These are phyloP conservation scores for Allium cepa DNA, from an alignment of 106 monocot genomes.

Conservation along the genomic window DNA sequence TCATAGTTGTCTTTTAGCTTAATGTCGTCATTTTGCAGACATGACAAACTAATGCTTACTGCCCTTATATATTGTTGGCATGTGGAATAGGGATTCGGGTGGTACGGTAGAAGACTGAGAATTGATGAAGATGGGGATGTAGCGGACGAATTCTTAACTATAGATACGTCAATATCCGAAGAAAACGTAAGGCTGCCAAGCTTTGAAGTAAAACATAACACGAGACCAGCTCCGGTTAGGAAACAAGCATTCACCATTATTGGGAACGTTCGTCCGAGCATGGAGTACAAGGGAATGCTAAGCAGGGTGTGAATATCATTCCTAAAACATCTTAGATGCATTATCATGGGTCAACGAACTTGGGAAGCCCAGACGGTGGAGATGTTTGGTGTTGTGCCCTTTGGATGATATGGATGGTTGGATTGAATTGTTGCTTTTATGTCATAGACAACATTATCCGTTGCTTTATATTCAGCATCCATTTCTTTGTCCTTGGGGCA, in stretches of 20 bases:
- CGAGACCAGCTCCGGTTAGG: constrained; percentile 42
- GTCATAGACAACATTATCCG: too few relatives aligned
- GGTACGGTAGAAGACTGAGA: constrained; percentile 51
- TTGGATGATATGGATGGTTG: too few relatives aligned
- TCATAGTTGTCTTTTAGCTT: too few relatives aligned
- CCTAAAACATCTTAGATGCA: too few relatives aligned
- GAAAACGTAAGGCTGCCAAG: constrained; percentile 9
- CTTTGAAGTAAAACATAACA: constrained; percentile 41
- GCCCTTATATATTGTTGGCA: neutral
- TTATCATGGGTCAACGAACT: too few relatives aligned
- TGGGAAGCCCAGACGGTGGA: too few relatives aligned
- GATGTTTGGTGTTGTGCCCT: too few relatives aligned
- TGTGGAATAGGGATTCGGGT: constrained; percentile 59
- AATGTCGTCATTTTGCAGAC: too few relatives aligned
- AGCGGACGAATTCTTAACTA: constrained; percentile 74
- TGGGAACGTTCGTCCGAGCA: constrained; percentile 42
- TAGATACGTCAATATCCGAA: neutral
- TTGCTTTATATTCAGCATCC: too few relatives aligned
- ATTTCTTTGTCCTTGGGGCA: too few relatives aligned
- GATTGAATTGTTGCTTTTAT: too few relatives aligned
- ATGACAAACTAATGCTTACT: neutral
- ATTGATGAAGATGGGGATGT: constrained; percentile 90
- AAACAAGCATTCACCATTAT: constrained; percentile 29
- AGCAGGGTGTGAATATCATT: constrained; percentile 39
- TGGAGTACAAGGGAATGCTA: constrained; percentile 45